These are phyloP conservation scores for Cryphonectria carpinicola DNA, from an alignment of 2,329 filamentous ascomycete species.

Conservation along the genomic window DNA sequence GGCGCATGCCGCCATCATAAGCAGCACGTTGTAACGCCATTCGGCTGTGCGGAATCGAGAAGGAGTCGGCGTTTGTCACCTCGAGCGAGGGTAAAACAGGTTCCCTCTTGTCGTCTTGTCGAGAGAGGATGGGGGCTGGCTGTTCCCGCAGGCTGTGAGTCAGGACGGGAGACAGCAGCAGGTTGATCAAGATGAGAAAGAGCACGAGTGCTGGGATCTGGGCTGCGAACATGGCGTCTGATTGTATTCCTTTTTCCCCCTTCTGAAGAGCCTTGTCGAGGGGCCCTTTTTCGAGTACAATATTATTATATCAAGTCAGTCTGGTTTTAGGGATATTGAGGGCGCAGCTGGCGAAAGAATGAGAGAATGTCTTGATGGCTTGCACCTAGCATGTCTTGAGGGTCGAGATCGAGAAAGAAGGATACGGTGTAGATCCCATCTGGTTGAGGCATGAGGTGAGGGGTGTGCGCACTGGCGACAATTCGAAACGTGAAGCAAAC, in stretches of 20 bases:
- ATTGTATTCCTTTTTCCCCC: neutral
- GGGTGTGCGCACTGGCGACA: neutral
- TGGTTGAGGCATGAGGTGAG: neutral
- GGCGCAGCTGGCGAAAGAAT: neutral
- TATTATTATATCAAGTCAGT: neutral
- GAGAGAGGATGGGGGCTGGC: neutral
- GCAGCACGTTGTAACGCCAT: neutral
- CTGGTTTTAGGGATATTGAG: neutral
- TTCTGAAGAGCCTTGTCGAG: neutral
- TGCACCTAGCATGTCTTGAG: neutral
- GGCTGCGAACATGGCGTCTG: neutral
- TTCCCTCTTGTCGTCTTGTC: neutral
- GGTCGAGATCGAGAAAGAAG: neutral
- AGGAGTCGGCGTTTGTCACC: neutral
- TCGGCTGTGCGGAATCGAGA: neutral
- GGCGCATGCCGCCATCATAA: neutral
- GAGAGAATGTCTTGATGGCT: neutral
- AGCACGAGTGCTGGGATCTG: neutral
- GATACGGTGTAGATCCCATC: neutral
- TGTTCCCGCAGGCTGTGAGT: neutral
- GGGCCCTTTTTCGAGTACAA: neutral
- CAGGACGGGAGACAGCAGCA: conserved; percentile 14
- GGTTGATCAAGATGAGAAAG: conserved; percentile 10
- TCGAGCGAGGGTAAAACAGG: neutral
- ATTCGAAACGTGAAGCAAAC: neutral